These are phyloP conservation scores for Danielia reshetovae DNA, from an alignment of 805 yeast genomes.

Conservation along the genomic window DNA sequence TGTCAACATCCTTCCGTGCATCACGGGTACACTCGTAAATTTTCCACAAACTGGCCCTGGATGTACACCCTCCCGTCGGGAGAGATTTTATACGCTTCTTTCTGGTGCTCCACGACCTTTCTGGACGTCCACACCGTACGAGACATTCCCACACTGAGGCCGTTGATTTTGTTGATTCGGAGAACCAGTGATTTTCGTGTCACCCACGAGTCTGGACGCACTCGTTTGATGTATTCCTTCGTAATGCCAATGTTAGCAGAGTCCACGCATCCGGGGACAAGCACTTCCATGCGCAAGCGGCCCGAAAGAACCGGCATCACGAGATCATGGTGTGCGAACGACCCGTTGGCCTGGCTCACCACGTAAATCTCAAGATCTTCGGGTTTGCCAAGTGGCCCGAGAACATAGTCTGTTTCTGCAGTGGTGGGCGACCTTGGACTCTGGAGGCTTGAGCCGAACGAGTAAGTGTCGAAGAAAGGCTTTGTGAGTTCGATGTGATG, in stretches of 20 bases:
- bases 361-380: slow-evolving; percentile 22
- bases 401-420: slow-evolving; percentile 19
- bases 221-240: slow-evolving; percentile 17
- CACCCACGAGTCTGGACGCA: slow-evolving; percentile 2
- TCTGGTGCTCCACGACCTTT: slow-evolving; percentile 11
- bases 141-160: slow-evolving; percentile 21
- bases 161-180: slow-evolving; percentile 32
- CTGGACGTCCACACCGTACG: slow-evolving; percentile 29
- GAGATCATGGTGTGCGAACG: slow-evolving; percentile 22
- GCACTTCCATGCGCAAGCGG: slow-evolving; percentile 44
- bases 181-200: slow-evolving; percentile 13
- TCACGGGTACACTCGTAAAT: slow-evolving; percentile 22
- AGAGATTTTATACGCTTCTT: slow-evolving; percentile 16
- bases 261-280: slow-evolving; percentile 40
- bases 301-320: slow-evolving; percentile 42
- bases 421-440: slow-evolving; percentile 27
- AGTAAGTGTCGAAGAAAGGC: slow-evolving; percentile 24
- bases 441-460: slow-evolving; percentile 25
- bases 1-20: no score
- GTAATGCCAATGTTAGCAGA: slow-evolving; percentile 30
- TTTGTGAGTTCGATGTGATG: slow-evolving; percentile 27
- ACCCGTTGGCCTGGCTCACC: slow-evolving; percentile 8
- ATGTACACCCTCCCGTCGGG: slow-evolving; percentile 22
- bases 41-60: slow-evolving; percentile 28
- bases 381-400: slow-evolving; percentile 27